phyloP scores from a whole-genome alignment of 257 asterid species.

The Nicotiana tabacum region DNA sequence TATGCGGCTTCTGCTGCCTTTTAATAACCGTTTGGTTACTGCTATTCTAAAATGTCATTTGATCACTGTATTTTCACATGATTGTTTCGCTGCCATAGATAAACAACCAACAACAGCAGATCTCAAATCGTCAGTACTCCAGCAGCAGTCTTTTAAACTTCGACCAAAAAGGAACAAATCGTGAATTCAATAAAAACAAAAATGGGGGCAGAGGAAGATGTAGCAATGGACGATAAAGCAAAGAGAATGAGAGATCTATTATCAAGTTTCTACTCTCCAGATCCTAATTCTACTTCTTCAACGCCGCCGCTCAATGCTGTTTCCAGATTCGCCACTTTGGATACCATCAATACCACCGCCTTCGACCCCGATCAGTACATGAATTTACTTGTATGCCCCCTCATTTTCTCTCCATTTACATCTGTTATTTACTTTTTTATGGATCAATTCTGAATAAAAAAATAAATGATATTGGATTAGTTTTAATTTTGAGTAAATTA shows the following conservation, averaged over 20 bases:
- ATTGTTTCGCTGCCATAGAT: no score
- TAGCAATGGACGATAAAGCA: conserved; percentile 77
- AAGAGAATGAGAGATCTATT: conserved; percentile 95
- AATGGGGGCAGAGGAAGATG: conserved; percentile 62
- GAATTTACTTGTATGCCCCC: conserved; percentile 79
- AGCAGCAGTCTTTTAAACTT: no score
- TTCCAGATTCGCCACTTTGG: conserved; percentile 92
- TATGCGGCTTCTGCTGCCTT: no score
- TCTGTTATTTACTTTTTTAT: neutral
- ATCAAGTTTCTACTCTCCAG: conserved; percentile 87
- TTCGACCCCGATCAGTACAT: conserved; percentile 94
- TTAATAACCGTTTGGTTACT: no score
- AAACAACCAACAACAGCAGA: no score
- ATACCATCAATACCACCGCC: conserved; percentile 77
- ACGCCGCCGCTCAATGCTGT: conserved; percentile 34
- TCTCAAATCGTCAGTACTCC: no score
- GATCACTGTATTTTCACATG: no score
- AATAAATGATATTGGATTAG: neutral
- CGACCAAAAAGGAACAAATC: no score
- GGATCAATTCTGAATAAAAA: neutral
- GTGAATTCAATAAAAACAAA: neutral
- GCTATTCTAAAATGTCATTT: no score
- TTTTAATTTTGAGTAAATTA: neutral
- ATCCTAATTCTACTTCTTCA: conserved; percentile 44
- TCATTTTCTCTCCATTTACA: neutral